Evolutionary conservation across 176 grass and related monocot species (phyloP).

Genomic region (Elaeis guineensis): DNA sequence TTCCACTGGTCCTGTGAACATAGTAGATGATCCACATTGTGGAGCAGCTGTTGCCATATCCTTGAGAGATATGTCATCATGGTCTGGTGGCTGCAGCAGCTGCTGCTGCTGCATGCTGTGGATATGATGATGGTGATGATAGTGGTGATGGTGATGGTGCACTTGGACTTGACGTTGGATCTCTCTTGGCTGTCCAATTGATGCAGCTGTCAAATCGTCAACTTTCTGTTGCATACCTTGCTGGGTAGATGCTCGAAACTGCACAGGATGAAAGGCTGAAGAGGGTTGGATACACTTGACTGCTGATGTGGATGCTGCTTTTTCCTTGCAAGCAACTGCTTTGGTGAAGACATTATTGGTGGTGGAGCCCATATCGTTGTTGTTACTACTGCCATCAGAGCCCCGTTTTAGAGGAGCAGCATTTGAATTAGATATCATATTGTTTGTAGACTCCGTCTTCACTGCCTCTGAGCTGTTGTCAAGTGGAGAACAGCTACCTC

Average conservation of each 20-base stretch:
- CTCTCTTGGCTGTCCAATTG: constrained; percentile 1
- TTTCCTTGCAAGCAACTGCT: neutral
- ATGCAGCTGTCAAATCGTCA: neutral
- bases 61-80: constrained; percentile 12
- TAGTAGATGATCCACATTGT: constrained; percentile 39
- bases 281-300: neutral
- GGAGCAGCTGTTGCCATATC: constrained; percentile 15
- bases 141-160: constrained; percentile 11
- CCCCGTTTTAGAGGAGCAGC: constrained; percentile 49
- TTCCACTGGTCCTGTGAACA: constrained; percentile 38
- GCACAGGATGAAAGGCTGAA: neutral
- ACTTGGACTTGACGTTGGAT: constrained; percentile 8
- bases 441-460: constrained; percentile 48
- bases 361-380: constrained; percentile 79
- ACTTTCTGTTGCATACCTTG: constrained; percentile 5
- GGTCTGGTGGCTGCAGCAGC: constrained; percentile 4
- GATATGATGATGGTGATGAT: constrained; percentile 19
- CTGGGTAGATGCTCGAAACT: neutral
- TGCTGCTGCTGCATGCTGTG: constrained; percentile 4
- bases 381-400: constrained; percentile 64
- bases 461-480: constrained; percentile 62
- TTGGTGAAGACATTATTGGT: constrained; percentile 33
- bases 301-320: constrained; percentile 1
- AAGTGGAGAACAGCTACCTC: constrained; percentile 49
- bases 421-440: constrained; percentile 42